These are phyloP conservation scores for Quercus bicolor DNA, from an alignment of 306 rosid genomes.

Conservation along the genomic window DNA sequence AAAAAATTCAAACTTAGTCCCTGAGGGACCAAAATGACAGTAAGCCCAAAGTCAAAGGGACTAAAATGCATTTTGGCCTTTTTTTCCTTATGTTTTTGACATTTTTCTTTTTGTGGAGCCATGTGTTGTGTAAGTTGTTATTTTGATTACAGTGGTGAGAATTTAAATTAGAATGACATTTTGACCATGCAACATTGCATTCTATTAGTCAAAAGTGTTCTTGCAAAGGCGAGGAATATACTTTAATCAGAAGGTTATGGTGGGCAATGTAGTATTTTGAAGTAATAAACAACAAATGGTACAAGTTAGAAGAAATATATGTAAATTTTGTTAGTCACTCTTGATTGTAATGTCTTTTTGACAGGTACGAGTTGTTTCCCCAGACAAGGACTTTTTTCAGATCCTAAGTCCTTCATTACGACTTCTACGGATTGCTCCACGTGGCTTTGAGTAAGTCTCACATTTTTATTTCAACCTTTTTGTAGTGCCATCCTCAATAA, in stretches of 20 bases:
- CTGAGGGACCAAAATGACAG: too few species aligned
- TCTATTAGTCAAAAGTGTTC: neutral
- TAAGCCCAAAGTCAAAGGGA: too few species aligned
- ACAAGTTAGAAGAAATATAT: neutral
- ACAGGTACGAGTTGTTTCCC: slow-evolving; percentile 97
- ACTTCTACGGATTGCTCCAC: slow-evolving; percentile 92
- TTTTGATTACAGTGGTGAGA: neutral
- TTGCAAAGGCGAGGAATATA: neutral
- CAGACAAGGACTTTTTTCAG: slow-evolving; percentile 96
- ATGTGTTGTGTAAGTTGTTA: neutral
- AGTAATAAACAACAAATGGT: neutral
- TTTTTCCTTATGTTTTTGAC: neutral
- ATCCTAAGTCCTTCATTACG: slow-evolving; percentile 88
- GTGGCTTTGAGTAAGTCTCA: slow-evolving; percentile 81
- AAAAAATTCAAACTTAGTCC: too few species aligned
- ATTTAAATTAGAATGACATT: neutral
- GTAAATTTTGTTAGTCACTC: slow-evolving; percentile 14
- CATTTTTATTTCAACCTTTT: slow-evolving; percentile 12
- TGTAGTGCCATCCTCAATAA: neutral
- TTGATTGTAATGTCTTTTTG: slow-evolving; percentile 26
- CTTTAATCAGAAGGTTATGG: neutral
- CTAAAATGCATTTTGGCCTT: too few species aligned
- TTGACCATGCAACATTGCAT: neutral
- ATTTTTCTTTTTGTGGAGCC: neutral
- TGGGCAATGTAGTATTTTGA: neutral